Evolutionary conservation across 495 filamentous ascomycete genomes (phyloP).

Genomic region (Xylaria castorea): DNA sequence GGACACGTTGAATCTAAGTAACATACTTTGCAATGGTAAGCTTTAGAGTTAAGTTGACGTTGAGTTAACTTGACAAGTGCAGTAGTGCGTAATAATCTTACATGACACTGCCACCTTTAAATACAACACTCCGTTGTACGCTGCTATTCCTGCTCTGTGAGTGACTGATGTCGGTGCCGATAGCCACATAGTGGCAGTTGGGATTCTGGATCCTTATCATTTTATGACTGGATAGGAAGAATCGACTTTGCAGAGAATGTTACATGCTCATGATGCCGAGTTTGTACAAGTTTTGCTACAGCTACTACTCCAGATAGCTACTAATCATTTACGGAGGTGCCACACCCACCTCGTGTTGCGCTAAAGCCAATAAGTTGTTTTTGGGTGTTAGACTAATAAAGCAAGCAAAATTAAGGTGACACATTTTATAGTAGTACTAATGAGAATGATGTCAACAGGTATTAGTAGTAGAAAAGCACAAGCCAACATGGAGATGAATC

Average conservation of each 20-base stretch:
- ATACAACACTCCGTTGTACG: not conserved
- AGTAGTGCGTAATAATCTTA: not conserved
- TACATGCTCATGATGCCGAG: not conserved
- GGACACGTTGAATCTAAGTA: not conserved
- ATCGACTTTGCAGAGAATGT: not conserved
- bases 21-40: no score
- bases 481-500: not conserved
- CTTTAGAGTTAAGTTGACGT: slow-evolving; percentile 1
- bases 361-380: not conserved
- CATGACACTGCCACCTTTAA: not conserved
- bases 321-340: not conserved
- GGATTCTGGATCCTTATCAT: not conserved
- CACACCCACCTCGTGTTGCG: not conserved
- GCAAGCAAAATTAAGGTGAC: slow-evolving; percentile 6
- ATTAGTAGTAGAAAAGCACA: not conserved
- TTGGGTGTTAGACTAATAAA: not conserved
- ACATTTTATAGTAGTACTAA: not conserved
- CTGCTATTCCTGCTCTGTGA: not conserved
- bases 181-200: not conserved
- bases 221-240: not conserved
- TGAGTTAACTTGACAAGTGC: not conserved
- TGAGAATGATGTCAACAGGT: slow-evolving; percentile 12
- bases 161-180: not conserved
- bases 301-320: not conserved
- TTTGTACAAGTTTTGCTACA: not conserved